Conservation (phyloP, 202 grass and related monocot species). For the Eragrostis tef region DNA sequence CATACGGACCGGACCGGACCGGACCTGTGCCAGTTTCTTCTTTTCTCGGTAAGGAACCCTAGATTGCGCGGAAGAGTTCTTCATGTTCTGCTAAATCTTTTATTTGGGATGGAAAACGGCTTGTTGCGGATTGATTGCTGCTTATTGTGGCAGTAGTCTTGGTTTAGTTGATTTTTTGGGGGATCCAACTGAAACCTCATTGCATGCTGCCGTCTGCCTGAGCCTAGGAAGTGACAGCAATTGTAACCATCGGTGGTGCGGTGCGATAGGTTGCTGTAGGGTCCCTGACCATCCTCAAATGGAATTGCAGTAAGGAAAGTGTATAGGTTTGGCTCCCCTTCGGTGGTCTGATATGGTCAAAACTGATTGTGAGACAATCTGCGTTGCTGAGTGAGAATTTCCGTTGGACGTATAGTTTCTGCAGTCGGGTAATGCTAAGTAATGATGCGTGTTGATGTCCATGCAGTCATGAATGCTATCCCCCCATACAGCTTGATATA, state of each 20-base stretch:
- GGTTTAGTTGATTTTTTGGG: not conserved
- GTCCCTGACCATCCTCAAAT: not conserved
- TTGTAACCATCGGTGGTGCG: not conserved
- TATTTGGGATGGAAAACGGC: not conserved
- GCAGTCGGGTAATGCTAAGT: not conserved
- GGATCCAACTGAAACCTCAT: not conserved
- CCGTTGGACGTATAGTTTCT: not conserved
- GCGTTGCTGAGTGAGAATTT: not conserved
- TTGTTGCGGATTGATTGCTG: not conserved
- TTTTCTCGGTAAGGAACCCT: slow-evolving; percentile 20
- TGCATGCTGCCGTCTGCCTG: not conserved
- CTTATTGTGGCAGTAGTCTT: not conserved
- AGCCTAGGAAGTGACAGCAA: not conserved
- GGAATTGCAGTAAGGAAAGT: not conserved
- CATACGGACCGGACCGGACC: too few relatives aligned
- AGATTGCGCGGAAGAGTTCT: not conserved
- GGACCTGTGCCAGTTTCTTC: not conserved
- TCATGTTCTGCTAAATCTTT: not conserved
- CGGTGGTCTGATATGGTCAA: not conserved
- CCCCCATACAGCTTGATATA: not conserved
- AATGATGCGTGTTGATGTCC: not conserved
- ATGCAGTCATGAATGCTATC: not conserved
- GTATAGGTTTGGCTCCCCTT: not conserved
- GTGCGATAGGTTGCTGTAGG: not conserved
- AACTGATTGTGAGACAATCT: not conserved